Percentiles rank a stretch among this genome's conserved stretches.
Evolutionary conservation across 140 eudicot genomes (phyloP).

Genomic region (Anethum foeniculum): DNA sequence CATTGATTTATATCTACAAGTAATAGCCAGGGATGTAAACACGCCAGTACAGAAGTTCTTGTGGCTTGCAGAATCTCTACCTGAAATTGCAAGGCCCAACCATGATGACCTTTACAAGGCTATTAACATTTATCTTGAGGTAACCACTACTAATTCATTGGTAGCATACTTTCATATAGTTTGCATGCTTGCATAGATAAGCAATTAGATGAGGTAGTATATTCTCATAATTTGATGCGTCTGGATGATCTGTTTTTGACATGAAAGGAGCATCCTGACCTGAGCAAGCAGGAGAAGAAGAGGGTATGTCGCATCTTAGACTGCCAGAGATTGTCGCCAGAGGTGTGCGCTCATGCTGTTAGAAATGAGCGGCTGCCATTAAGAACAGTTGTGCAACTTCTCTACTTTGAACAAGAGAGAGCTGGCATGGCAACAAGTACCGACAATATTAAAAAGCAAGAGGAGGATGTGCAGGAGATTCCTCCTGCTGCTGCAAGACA

Average conservation of each 20-base stretch:
- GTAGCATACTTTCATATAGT: not conserved
- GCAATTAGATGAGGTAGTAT: not conserved
- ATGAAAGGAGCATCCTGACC: slow-evolving; percentile 67
- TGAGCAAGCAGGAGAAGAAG: slow-evolving; percentile 74
- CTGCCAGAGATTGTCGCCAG: slow-evolving; percentile 61
- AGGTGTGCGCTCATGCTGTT: slow-evolving; percentile 57
- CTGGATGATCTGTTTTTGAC: not conserved
- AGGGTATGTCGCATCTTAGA: slow-evolving; percentile 58
- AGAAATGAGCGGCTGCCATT: slow-evolving; percentile 66
- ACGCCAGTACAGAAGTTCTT: slow-evolving; percentile 48
- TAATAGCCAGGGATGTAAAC: slow-evolving; percentile 45
- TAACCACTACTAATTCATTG: slow-evolving; percentile 7
- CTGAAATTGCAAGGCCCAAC: slow-evolving; percentile 55
- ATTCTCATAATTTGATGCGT: not conserved
- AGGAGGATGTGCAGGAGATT: not conserved
- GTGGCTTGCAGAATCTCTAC: slow-evolving; percentile 62
- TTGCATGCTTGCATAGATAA: not conserved
- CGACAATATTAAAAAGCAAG: slow-evolving; percentile 8
- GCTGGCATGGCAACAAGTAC: slow-evolving; percentile 8
- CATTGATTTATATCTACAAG: slow-evolving; percentile 64
- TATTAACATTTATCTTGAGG: slow-evolving; percentile 65
- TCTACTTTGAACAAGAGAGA: slow-evolving; percentile 67
- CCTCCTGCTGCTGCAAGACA: slow-evolving; percentile 8
- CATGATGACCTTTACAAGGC: slow-evolving; percentile 81
- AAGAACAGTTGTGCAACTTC: slow-evolving; percentile 77